These are phyloP conservation scores for Evansstolkia leycettana DNA, from an alignment of 495 filamentous ascomycete genomes.

Conservation along the genomic window DNA sequence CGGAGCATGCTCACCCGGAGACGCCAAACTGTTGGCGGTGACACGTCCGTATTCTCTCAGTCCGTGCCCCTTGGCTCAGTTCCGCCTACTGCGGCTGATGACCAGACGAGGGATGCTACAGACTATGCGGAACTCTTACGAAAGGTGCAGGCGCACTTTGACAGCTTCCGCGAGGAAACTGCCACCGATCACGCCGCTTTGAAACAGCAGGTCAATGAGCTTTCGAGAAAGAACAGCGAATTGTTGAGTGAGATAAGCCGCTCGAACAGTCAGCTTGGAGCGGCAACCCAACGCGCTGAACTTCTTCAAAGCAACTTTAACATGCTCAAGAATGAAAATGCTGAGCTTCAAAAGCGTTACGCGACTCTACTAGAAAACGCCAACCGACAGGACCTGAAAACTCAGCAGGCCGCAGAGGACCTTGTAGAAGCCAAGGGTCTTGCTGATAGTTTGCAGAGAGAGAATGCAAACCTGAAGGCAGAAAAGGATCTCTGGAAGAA, in stretches of 20 bases:
- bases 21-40: slow-evolving; percentile 46
- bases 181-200: slow-evolving; percentile 64
- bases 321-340: slow-evolving; percentile 71
- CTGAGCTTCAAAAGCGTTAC: slow-evolving; percentile 68
- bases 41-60: slow-evolving; percentile 54
- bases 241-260: slow-evolving; percentile 69
- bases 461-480: slow-evolving; percentile 84
- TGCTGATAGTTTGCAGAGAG: slow-evolving; percentile 76
- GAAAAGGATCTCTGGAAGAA: slow-evolving; percentile 86
- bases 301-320: slow-evolving; percentile 82
- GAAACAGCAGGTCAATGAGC: slow-evolving; percentile 73
- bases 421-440: slow-evolving; percentile 73
- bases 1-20: slow-evolving; percentile 75
- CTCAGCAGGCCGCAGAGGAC: slow-evolving; percentile 87
- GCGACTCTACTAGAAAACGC: slow-evolving; percentile 64
- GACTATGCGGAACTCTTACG: slow-evolving; percentile 61
- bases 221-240: slow-evolving; percentile 68
- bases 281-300: slow-evolving; percentile 71
- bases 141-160: slow-evolving; percentile 82
- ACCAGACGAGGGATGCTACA: slow-evolving; percentile 30
- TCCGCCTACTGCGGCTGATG: slow-evolving; percentile 28
- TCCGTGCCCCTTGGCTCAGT: slow-evolving; percentile 39
- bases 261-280: slow-evolving; percentile 66
- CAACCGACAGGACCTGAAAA: slow-evolving; percentile 78
- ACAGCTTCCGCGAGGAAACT: slow-evolving; percentile 78